These are phyloP conservation scores for Euphrasia arctica DNA, from an alignment of 305 asterid species.

Conservation along the genomic window DNA sequence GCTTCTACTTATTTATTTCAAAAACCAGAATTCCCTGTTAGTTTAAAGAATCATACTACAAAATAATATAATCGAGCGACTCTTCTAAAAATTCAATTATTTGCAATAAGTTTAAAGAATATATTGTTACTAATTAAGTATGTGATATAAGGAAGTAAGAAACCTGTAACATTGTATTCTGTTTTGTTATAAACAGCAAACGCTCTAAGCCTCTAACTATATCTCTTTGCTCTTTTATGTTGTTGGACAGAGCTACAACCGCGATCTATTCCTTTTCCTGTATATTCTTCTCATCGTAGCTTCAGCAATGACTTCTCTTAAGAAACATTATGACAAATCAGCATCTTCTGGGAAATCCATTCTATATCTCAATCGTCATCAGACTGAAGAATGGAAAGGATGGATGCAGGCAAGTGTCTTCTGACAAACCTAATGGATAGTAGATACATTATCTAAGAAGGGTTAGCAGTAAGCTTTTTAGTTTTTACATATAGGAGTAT, in stretches of 20 bases:
- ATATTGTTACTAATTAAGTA: neutral
- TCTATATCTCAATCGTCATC: conserved; percentile 96
- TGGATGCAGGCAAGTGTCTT: conserved; percentile 76
- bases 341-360: conserved; percentile 85
- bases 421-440: conserved; percentile 1
- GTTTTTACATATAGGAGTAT: neutral
- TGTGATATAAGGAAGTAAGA: neutral
- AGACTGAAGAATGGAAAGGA: conserved; percentile 47
- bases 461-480: neutral
- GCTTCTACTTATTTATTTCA: conserved; percentile 25
- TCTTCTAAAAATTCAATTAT: conserved; percentile 5
- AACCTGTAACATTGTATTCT: conserved; percentile 1
- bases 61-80: conserved; percentile 7
- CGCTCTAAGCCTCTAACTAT: conserved; percentile 11
- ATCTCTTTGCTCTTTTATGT: conserved; percentile 23
- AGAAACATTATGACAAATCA: conserved; percentile 88
- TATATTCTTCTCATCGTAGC: conserved; percentile 81
- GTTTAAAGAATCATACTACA: neutral
- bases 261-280: conserved; percentile 89
- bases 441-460: conserved; percentile 9
- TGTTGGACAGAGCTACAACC: conserved; percentile 83
- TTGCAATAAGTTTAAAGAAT: conserved; percentile 1
- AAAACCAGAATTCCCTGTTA: neutral
- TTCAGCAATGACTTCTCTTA: conserved; percentile 95
- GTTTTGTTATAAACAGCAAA: conserved; percentile 7